phyloP scores from a whole-genome alignment of 257 asterid genomes.

The Capsicum pubescens region DNA sequence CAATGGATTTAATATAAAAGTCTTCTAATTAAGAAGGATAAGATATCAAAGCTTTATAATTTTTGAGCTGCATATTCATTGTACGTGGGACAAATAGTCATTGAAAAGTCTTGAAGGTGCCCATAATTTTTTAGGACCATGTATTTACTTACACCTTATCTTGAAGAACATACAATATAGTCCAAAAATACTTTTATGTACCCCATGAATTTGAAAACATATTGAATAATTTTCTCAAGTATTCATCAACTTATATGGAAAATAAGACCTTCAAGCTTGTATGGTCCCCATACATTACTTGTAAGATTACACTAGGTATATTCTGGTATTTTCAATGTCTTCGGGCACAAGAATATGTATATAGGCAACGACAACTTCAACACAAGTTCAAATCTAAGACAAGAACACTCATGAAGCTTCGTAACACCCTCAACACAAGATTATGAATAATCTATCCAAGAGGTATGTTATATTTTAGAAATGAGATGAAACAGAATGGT shows the following conservation, averaged over 20 bases:
- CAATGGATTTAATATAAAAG: not conserved
- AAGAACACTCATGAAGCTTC: no score
- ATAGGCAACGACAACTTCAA: no score
- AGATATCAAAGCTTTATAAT: not conserved
- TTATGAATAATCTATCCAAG: no score
- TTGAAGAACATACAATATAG: not conserved
- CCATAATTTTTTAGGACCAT: not conserved
- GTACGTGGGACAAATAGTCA: not conserved
- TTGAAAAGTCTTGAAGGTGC: not conserved
- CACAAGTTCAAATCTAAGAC: no score
- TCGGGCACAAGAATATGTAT: no score
- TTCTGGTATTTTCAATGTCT: no score
- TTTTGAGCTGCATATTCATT: not conserved
- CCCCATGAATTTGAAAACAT: not conserved
- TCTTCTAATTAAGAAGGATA: not conserved
- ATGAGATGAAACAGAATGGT: no score
- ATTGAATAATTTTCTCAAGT: not conserved
- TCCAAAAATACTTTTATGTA: not conserved
- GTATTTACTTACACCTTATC: not conserved
- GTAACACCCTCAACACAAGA: no score
- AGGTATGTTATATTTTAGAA: no score
- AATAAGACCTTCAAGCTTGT: no score
- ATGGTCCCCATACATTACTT: no score
- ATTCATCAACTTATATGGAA: not conserved
- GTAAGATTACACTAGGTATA: no score